phyloP scores from a whole-genome alignment of 768 basidiomycete genomes.

The Suillus placidus region DNA sequence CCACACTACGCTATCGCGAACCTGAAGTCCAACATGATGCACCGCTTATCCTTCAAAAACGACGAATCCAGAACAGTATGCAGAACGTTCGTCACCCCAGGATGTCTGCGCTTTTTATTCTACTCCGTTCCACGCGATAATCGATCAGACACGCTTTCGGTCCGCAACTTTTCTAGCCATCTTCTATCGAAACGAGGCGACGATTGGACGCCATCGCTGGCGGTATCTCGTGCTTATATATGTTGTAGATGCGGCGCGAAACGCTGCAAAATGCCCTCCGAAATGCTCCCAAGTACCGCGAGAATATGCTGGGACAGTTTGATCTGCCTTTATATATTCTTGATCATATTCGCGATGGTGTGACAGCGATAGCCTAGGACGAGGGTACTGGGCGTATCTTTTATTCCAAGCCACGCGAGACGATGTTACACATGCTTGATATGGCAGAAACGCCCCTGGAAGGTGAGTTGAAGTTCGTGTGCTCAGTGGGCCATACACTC shows the following conservation, averaged over 20 bases:
- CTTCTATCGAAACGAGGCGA: slow-evolving; percentile 39
- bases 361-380: slow-evolving; percentile 64
- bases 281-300: slow-evolving; percentile 17
- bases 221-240: too few relatives aligned
- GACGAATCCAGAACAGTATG: slow-evolving; percentile 25
- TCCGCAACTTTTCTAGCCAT: slow-evolving; percentile 36
- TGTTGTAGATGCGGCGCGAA: slow-evolving; percentile 14
- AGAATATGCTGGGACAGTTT: slow-evolving; percentile 31
- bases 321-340: slow-evolving; percentile 21
- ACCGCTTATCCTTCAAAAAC: slow-evolving; percentile 30
- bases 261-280: too few relatives aligned
- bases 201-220: not conserved
- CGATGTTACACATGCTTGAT: slow-evolving; percentile 50
- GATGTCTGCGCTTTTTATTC: slow-evolving; percentile 36
- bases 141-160: slow-evolving; percentile 28
- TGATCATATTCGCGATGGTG: slow-evolving; percentile 28
- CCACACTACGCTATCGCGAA: slow-evolving; percentile 35
- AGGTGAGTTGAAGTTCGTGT: slow-evolving; percentile 26
- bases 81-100: slow-evolving; percentile 35
- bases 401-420: slow-evolving; percentile 46
- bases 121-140: slow-evolving; percentile 31
- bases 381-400: slow-evolving; percentile 64
- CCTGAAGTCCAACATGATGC: slow-evolving; percentile 26
- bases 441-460: slow-evolving; percentile 42
- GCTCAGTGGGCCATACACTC: slow-evolving; percentile 22